phyloP scores from a whole-genome alignment of 768 basidiomycete species.

The Pleurotus cornucopiae region DNA sequence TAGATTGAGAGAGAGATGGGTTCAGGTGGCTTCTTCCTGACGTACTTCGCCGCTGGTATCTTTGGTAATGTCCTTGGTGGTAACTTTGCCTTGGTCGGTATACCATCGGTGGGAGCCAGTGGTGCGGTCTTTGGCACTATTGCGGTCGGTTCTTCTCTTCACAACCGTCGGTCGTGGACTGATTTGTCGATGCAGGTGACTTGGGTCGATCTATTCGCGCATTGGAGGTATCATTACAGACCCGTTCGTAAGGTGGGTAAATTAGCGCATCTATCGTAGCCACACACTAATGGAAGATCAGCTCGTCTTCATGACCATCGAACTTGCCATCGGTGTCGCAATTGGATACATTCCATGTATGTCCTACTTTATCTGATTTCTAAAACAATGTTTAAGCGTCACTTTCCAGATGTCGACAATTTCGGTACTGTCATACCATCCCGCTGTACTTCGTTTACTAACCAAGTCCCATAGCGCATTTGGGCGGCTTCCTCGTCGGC shows the following conservation, averaged over 20 bases:
- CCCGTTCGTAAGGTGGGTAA: conserved; percentile 68
- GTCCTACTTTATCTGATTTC: conserved; percentile 17
- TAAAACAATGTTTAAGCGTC: background rate
- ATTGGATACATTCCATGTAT: conserved; percentile 81
- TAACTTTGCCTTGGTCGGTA: conserved; percentile 86
- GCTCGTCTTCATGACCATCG: conserved; percentile 82
- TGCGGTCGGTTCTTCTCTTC: conserved; percentile 42
- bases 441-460: background rate
- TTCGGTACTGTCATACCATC: conserved; percentile 47
- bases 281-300: conserved; percentile 21
- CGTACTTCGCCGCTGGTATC: conserved; percentile 88
- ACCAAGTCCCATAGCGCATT: conserved; percentile 50
- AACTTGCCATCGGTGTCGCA: conserved; percentile 82
- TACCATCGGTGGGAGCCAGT: conserved; percentile 87
- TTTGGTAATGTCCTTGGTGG: conserved; percentile 94
- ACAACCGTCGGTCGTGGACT: background rate
- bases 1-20: conserved; percentile 93
- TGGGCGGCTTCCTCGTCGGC: conserved; percentile 84
- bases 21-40: conserved; percentile 75
- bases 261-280: too few relatives aligned
- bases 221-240: conserved; percentile 86
- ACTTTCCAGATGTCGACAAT: conserved; percentile 73
- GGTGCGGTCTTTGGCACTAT: conserved; percentile 91
- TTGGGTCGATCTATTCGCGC: conserved; percentile 87
- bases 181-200: conserved; percentile 41